phyloP scores from a whole-genome alignment of 2,329 filamentous ascomycete species.

The Dryadomyces quercus-mongolicae region DNA sequence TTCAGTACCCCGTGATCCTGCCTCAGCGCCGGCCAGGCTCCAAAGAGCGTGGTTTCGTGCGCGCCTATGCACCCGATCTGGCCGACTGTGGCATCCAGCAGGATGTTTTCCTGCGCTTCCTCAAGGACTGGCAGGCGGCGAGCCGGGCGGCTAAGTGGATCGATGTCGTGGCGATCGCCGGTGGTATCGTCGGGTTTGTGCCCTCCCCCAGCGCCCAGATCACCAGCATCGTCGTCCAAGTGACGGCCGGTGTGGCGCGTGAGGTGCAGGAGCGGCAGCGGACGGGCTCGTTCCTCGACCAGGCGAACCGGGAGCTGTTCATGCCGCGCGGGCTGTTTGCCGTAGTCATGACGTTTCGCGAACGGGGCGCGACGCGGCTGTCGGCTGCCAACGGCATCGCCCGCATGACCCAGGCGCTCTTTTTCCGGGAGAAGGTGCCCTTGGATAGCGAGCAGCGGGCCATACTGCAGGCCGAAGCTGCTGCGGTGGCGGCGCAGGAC shows the following conservation, averaged over 20 bases:
- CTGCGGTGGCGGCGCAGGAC: background rate
- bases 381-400: background rate
- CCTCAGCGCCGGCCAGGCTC: conserved; percentile 24
- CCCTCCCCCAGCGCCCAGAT: conserved; percentile 20
- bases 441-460: conserved; percentile 23
- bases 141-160: conserved; percentile 14
- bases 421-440: conserved; percentile 4
- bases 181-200: conserved; percentile 13
- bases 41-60: conserved; percentile 24
- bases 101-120: conserved; percentile 22
- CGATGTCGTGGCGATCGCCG: conserved; percentile 13
- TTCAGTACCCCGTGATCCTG: conserved; percentile 24
- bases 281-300: conserved; percentile 16
- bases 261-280: conserved; percentile 17
- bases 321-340: conserved; percentile 19
- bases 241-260: conserved; percentile 15
- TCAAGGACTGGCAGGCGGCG: conserved; percentile 19
- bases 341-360: conserved; percentile 17
- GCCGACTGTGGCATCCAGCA: conserved; percentile 21
- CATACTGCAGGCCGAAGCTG: conserved; percentile 6
- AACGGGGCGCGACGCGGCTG: no score
- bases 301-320: conserved; percentile 18
- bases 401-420: conserved; percentile 1
- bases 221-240: conserved; percentile 14
- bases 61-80: conserved; percentile 25